Evolutionary conservation across 2,329 filamentous ascomycete species (phyloP).

Genomic region (Pseudocercospora macadamiae): DNA sequence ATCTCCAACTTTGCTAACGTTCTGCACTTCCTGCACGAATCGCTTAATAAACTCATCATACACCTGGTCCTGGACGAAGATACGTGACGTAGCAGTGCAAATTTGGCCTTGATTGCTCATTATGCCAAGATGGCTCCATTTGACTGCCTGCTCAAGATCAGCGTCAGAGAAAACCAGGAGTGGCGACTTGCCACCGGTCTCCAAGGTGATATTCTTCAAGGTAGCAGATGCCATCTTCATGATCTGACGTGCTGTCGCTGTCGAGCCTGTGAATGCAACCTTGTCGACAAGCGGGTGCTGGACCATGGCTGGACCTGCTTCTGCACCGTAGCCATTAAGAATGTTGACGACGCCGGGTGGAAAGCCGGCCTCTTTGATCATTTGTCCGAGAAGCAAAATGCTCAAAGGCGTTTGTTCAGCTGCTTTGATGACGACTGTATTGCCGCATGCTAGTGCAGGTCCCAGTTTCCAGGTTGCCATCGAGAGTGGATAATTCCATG

Average conservation of each 20-base stretch:
- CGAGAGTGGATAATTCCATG: slow-evolving; percentile 78
- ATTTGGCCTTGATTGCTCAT: slow-evolving; percentile 64
- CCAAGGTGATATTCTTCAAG: slow-evolving; percentile 64
- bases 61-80: slow-evolving; percentile 59
- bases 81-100: slow-evolving; percentile 61
- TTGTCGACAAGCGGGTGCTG: slow-evolving; percentile 72
- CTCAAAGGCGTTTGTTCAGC: slow-evolving; percentile 61
- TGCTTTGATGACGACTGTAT: slow-evolving; percentile 60
- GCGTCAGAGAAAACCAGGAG: slow-evolving; percentile 61
- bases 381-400: slow-evolving; percentile 55
- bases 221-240: slow-evolving; percentile 74
- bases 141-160: slow-evolving; percentile 64
- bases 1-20: slow-evolving; percentile 65
- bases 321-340: slow-evolving; percentile 70
- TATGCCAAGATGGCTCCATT: slow-evolving; percentile 66
- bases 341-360: slow-evolving; percentile 78
- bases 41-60: slow-evolving; percentile 65
- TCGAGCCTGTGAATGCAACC: slow-evolving; percentile 78
- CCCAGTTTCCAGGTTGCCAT: slow-evolving; percentile 78
- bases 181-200: slow-evolving; percentile 64
- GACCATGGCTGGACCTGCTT: slow-evolving; percentile 69
- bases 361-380: slow-evolving; percentile 74
- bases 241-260: slow-evolving; percentile 70
- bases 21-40: slow-evolving; percentile 63
- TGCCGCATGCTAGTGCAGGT: slow-evolving; percentile 62